Evolutionary conservation across 345 rosid species (phyloP).

Genomic region (Bruguiera sexangula): DNA sequence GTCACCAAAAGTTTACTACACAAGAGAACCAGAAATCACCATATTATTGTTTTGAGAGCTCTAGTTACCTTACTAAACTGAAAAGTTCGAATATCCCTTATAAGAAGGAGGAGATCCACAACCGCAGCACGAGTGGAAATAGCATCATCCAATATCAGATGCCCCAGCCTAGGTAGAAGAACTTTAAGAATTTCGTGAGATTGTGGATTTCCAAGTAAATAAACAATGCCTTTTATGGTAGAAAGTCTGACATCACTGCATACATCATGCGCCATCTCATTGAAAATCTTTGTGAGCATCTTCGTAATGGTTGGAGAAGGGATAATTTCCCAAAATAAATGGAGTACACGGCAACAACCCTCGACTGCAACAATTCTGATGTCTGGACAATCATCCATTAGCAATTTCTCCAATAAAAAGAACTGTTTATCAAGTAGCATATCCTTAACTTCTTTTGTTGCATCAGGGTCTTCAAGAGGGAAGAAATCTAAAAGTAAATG

Average conservation of each 20-base stretch:
- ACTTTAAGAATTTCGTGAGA: conserved; percentile 91
- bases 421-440: conserved; percentile 74
- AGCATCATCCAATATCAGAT: conserved; percentile 57
- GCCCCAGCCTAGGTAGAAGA: conserved; percentile 72
- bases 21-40: too few species aligned
- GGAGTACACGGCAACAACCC: conserved; percentile 83
- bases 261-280: conserved; percentile 70
- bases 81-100: conserved; percentile 60
- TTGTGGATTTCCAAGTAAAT: conserved; percentile 86
- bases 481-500: conserved; percentile 83
- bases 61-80: conserved; percentile 79
- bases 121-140: conserved; percentile 60
- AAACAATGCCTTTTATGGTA: conserved; percentile 66
- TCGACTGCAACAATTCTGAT: conserved; percentile 92
- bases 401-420: conserved; percentile 70
- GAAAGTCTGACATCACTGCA: conserved; percentile 85
- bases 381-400: conserved; percentile 83
- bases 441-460: conserved; percentile 86
- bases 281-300: conserved; percentile 51
- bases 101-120: conserved; percentile 70
- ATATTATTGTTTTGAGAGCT: conserved; percentile 5
- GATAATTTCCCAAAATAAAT: conserved; percentile 89
- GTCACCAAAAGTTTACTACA: neutral
- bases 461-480: conserved; percentile 92
- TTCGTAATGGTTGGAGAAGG: conserved; percentile 81